Conservation (phyloP, 176 grass and related monocot species). For the Triticum urartu region DNA sequence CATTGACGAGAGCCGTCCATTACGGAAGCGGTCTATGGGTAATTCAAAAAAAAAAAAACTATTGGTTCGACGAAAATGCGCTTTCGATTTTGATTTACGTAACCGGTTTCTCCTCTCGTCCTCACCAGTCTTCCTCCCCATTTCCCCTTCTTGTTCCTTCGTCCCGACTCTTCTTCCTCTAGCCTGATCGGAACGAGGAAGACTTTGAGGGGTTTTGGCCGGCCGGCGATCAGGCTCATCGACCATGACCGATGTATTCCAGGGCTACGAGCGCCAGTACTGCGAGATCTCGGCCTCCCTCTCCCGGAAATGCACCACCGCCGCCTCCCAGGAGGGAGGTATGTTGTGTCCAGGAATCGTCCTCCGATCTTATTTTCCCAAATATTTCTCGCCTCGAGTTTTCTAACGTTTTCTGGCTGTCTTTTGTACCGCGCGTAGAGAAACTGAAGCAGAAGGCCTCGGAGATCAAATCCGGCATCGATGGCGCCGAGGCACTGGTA, state of each 20-base stretch:
- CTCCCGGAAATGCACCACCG: slow-evolving; percentile 67
- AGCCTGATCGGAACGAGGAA: slow-evolving; percentile 4
- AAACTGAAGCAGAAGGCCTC: slow-evolving; percentile 76
- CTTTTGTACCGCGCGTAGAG: slow-evolving; percentile 36
- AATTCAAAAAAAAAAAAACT: no score
- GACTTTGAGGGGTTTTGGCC: slow-evolving; percentile 8
- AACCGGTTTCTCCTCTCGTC: not conserved
- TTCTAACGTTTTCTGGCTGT: not conserved
- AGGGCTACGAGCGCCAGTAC: slow-evolving; percentile 81
- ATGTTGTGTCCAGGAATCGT: slow-evolving; percentile 13
- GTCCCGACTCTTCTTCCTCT: not conserved
- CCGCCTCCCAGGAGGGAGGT: slow-evolving; percentile 68
- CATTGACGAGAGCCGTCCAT: no score
- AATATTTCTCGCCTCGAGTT: not conserved
- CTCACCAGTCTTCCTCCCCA: not conserved
- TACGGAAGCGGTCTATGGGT: no score
- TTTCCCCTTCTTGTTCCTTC: slow-evolving; percentile 4
- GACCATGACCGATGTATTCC: slow-evolving; percentile 77
- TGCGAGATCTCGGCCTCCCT: slow-evolving; percentile 87
- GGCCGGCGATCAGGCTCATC: slow-evolving; percentile 16
- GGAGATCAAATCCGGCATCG: slow-evolving; percentile 81
- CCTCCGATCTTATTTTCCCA: not conserved
- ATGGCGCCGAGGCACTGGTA: slow-evolving; percentile 81
- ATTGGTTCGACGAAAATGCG: not conserved
- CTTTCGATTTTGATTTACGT: not conserved